Conservation (phyloP, 1,139 yeast species). For the Yamadazyma sp. region DNA sequence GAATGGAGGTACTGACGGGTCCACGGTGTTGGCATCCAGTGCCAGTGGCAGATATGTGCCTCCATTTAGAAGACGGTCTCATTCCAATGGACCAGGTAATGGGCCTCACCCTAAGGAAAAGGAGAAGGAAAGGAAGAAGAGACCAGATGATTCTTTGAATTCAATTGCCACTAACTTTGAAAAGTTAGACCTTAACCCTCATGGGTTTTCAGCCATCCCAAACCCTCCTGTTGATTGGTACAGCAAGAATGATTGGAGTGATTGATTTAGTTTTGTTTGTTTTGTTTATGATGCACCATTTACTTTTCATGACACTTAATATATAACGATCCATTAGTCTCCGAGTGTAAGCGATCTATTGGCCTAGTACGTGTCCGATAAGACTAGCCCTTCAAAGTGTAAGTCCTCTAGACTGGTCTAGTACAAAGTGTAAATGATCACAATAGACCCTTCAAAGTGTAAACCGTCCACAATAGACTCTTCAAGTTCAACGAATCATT, state of each 20-base stretch:
- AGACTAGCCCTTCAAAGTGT: too few relatives aligned
- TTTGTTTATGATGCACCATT: background rate
- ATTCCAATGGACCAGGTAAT: constrained; percentile 15
- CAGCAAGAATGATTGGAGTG: constrained; percentile 27
- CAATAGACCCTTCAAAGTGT: too few relatives aligned
- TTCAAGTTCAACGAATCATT: too few relatives aligned
- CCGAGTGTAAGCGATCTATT: too few relatives aligned
- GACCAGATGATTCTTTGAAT: constrained; percentile 3
- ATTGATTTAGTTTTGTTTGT: background rate
- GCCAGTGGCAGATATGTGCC: constrained; percentile 64
- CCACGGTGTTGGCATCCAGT: constrained; percentile 14
- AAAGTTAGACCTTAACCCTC: constrained; percentile 6
- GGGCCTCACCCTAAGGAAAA: constrained; percentile 1
- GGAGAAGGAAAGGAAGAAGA: constrained; percentile 10
- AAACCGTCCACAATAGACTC: too few relatives aligned
- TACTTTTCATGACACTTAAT: constrained; percentile 5
- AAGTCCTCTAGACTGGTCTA: too few relatives aligned
- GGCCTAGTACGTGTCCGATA: too few relatives aligned
- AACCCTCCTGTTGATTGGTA: constrained; percentile 36
- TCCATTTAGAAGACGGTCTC: constrained; percentile 61
- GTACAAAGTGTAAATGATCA: too few relatives aligned
- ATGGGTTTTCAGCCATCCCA: constrained; percentile 31
- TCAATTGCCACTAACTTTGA: constrained; percentile 7
- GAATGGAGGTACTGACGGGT: constrained; percentile 11
- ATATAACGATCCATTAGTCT: constrained; percentile 2